A percentile compares a stretch with the other conserved stretches of the same genome.
These are phyloP conservation scores for Kondoa subrosea DNA, from an alignment of 768 basidiomycete genomes.

Conservation along the genomic window DNA sequence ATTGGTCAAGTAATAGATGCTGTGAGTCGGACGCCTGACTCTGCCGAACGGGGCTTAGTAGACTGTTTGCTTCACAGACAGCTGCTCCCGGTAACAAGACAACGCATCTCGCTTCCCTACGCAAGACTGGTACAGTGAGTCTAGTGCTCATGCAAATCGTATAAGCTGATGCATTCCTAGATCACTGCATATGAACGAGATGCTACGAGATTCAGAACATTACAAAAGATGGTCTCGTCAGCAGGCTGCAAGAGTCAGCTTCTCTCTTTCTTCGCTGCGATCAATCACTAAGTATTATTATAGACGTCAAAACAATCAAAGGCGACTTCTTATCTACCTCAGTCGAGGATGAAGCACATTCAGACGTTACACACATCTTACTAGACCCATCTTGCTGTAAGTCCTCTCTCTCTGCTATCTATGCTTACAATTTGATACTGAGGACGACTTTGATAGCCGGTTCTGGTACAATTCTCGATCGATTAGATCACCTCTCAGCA, in stretches of 20 bases:
- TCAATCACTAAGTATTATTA: neutral
- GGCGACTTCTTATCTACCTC: conserved; percentile 69
- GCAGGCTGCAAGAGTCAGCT: conserved; percentile 53
- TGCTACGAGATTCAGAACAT: conserved; percentile 58
- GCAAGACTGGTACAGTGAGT: conserved; percentile 48
- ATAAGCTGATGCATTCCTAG: conserved; percentile 60
- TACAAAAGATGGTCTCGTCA: conserved; percentile 66
- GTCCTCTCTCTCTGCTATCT: conserved; percentile 53
- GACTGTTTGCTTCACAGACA: too few relatives aligned
- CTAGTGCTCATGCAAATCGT: too few relatives aligned
- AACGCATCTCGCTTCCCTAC: conserved; percentile 59
- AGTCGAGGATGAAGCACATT: conserved; percentile 48
- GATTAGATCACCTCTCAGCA: conserved; percentile 39
- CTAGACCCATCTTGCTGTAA: conserved; percentile 94
- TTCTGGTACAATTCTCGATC: conserved; percentile 36
- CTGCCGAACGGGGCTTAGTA: conserved; percentile 57
- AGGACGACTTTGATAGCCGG: too few relatives aligned
- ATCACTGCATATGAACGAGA: conserved; percentile 67
- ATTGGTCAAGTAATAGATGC: neutral
- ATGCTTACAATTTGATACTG: too few relatives aligned
- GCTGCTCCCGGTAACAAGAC: conserved; percentile 98
- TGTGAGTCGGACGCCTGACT: conserved; percentile 4
- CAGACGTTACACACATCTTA: conserved; percentile 64
- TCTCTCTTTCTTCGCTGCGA: neutral
- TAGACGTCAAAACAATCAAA: conserved; percentile 52